Percentiles rank a stretch among this genome's conserved stretches.
phyloP scores from a whole-genome alignment of 192 early-diverging fungal genomes.

The Coemansia erecta region DNA sequence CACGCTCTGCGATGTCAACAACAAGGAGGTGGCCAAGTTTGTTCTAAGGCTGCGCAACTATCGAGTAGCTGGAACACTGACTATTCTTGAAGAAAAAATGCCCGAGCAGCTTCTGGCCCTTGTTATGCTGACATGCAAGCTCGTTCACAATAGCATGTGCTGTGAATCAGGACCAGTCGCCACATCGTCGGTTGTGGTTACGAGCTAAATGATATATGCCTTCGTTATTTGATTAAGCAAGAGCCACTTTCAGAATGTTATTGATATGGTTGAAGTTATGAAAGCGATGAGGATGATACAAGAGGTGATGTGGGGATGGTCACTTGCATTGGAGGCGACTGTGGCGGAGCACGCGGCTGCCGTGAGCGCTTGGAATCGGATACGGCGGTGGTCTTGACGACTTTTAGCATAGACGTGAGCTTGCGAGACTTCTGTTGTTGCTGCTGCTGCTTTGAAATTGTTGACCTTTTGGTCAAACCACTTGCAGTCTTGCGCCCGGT shows the following conservation, averaged over 20 bases:
- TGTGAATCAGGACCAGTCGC: neutral
- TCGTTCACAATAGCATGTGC: neutral
- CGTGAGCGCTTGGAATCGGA: slow-evolving; percentile 7
- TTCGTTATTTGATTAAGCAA: neutral
- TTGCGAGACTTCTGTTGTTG: slow-evolving; percentile 12
- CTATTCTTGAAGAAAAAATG: neutral
- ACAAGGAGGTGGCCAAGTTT: slow-evolving; percentile 1
- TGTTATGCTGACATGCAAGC: neutral
- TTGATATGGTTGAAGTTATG: neutral
- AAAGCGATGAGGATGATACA: slow-evolving; percentile 14
- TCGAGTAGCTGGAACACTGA: neutral
- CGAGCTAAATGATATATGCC: neutral
- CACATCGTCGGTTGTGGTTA: neutral
- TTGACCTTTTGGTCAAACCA: neutral
- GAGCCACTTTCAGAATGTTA: neutral
- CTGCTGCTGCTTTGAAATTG: neutral
- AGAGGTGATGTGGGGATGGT: slow-evolving; percentile 18
- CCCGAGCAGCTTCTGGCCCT: neutral
- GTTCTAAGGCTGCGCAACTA: neutral
- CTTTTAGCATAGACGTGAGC: slow-evolving; percentile 42
- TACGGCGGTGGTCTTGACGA: slow-evolving; percentile 19
- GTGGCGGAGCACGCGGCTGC: neutral
- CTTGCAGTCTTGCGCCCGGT: neutral
- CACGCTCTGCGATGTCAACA: neutral
- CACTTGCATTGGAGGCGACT: slow-evolving; percentile 6